These are phyloP conservation scores for Epithemia pelagica DNA, from an alignment of 108 stramenopile species.

Conservation along the genomic window DNA sequence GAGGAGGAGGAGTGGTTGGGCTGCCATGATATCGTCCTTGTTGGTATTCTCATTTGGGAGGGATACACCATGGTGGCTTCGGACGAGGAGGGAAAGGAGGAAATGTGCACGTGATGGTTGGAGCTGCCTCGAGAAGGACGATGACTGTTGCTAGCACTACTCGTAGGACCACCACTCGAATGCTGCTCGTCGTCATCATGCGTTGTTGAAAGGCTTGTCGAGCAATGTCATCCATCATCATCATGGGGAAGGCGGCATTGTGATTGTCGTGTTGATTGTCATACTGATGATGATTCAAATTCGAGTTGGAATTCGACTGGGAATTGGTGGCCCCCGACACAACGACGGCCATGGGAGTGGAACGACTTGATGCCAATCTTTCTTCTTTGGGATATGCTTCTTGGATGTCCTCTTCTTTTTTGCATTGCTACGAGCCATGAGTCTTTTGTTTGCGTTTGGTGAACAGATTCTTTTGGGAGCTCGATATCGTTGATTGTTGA, in stretches of 20 bases:
- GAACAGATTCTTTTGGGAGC: too few relatives aligned
- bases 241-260: constrained; percentile 7
- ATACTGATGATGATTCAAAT: constrained; percentile 9
- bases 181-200: not conserved
- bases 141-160: not conserved
- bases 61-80: not conserved
- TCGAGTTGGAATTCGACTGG: too few relatives aligned
- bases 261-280: constrained; percentile 14
- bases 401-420: too few relatives aligned
- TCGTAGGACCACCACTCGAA: not conserved
- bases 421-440: too few relatives aligned
- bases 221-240: constrained; percentile 13
- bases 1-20: too few relatives aligned
- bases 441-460: too few relatives aligned
- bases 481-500: too few relatives aligned
- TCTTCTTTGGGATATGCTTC: too few relatives aligned
- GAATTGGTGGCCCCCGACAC: too few relatives aligned
- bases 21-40: not conserved
- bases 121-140: not conserved
- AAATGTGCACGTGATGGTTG: too few relatives aligned
- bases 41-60: not conserved
- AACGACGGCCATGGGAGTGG: too few relatives aligned
- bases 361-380: too few relatives aligned
- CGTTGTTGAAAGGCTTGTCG: not conserved
- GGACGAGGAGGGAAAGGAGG: not conserved